Evolutionary conservation across 768 basidiomycete genomes (phyloP).

Genomic region (Cystobasidium ongulense): DNA sequence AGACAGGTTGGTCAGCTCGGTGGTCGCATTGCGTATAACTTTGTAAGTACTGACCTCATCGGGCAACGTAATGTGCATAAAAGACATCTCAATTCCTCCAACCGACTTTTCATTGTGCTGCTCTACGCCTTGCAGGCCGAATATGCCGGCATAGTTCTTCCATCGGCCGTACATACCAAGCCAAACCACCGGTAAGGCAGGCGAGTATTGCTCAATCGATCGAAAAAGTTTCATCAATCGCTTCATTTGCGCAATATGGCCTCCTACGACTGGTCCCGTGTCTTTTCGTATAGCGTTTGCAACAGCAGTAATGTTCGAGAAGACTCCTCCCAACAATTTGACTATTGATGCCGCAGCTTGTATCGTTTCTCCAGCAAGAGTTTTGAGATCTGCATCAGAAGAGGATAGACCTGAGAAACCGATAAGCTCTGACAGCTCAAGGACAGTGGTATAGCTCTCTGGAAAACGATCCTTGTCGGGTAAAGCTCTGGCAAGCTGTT

Average conservation of each 20-base stretch:
- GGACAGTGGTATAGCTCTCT: not conserved
- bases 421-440: not conserved
- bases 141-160: not conserved
- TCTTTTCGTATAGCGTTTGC: not conserved
- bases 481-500: not conserved
- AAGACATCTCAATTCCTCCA: not conserved
- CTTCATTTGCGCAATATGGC: not conserved
- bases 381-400: not conserved
- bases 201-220: not conserved
- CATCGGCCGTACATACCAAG: not conserved
- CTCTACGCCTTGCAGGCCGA: not conserved
- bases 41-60: not conserved
- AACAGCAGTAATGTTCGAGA: not conserved
- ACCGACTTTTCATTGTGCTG: not conserved
- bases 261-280: not conserved
- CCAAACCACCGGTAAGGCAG: not conserved
- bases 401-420: not conserved
- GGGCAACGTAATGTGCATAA: not conserved
- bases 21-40: not conserved
- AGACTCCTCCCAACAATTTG: too few relatives aligned
- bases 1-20: not conserved
- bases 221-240: not conserved
- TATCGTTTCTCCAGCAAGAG: not conserved
- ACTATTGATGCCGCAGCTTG: not conserved
- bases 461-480: not conserved